A percentile compares a stretch with the other conserved stretches of the same genome.
These are phyloP conservation scores for Carpinus fangiana DNA, from an alignment of 306 rosid genomes.

Conservation along the genomic window DNA sequence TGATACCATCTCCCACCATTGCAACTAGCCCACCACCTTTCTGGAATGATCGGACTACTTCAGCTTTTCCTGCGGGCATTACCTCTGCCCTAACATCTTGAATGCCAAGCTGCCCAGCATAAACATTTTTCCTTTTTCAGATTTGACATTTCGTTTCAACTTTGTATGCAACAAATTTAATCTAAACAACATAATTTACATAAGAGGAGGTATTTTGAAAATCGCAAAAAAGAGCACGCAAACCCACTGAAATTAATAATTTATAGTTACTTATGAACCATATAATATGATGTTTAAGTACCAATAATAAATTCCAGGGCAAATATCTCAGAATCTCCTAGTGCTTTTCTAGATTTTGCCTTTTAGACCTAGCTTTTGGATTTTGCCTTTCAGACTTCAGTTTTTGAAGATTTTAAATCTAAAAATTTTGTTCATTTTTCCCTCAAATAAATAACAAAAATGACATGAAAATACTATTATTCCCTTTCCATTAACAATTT, in stretches of 20 bases:
- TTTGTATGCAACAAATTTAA: conserved; percentile 24
- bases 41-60: conserved; percentile 70
- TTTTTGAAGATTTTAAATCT: too few species aligned
- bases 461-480: too few species aligned
- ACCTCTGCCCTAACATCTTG: conserved; percentile 92
- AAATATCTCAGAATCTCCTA: too few species aligned
- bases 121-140: neutral
- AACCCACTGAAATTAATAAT: neutral
- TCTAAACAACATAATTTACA: neutral
- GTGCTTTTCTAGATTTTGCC: too few species aligned
- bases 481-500: neutral
- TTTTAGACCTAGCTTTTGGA: too few species aligned
- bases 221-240: neutral
- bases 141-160: neutral
- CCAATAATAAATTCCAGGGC: neutral
- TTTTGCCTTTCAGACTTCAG: too few species aligned
- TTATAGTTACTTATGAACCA: neutral
- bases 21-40: conserved; percentile 85
- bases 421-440: too few species aligned
- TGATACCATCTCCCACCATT: conserved; percentile 98
- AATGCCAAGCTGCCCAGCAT: conserved; percentile 74
- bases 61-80: conserved; percentile 96
- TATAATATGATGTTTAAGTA: neutral
- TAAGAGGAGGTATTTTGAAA: neutral
- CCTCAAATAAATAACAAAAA: too few species aligned